These are phyloP conservation scores for Prunus salicina DNA, from an alignment of 306 rosid species.

Conservation along the genomic window DNA sequence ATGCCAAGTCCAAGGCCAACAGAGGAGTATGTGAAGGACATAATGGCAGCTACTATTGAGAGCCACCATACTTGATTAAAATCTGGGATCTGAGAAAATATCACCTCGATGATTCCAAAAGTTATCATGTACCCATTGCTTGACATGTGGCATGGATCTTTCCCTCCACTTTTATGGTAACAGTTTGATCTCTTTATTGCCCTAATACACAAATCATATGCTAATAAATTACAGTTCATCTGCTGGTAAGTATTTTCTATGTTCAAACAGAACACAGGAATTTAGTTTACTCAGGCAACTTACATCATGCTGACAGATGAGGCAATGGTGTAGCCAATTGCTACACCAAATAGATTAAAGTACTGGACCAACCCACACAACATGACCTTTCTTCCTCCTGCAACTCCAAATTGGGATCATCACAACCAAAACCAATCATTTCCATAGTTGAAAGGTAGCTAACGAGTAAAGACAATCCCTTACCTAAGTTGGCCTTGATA, in stretches of 20 bases:
- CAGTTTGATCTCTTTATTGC: slow-evolving; percentile 77
- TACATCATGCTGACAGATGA: slow-evolving; percentile 89
- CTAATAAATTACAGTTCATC: too few relatives aligned
- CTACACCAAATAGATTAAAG: slow-evolving; percentile 61
- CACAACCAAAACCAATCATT: not conserved
- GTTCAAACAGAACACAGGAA: not conserved
- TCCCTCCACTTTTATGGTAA: slow-evolving; percentile 63
- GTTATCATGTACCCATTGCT: slow-evolving; percentile 75
- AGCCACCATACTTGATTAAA: slow-evolving; percentile 80
- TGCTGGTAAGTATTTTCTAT: too few relatives aligned
- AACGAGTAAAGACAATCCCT: not conserved
- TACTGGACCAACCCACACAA: slow-evolving; percentile 65
- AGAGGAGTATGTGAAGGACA: slow-evolving; percentile 66
- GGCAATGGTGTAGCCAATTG: slow-evolving; percentile 72
- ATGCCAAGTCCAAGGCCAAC: slow-evolving; percentile 63
- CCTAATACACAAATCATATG: slow-evolving; percentile 24
- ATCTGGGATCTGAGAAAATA: slow-evolving; percentile 71
- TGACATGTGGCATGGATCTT: slow-evolving; percentile 75
- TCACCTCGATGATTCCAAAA: slow-evolving; percentile 58
- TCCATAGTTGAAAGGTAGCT: not conserved
- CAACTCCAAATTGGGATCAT: slow-evolving; percentile 16
- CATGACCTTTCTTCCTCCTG: slow-evolving; percentile 64
- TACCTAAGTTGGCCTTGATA: slow-evolving; percentile 69
- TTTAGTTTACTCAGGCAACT: slow-evolving; percentile 24
- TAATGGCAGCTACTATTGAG: slow-evolving; percentile 71